A percentile compares a stretch with the other conserved stretches of the same genome.
Conservation (phyloP, 495 filamentous ascomycete species). For the Aspergillus ostianus region DNA sequence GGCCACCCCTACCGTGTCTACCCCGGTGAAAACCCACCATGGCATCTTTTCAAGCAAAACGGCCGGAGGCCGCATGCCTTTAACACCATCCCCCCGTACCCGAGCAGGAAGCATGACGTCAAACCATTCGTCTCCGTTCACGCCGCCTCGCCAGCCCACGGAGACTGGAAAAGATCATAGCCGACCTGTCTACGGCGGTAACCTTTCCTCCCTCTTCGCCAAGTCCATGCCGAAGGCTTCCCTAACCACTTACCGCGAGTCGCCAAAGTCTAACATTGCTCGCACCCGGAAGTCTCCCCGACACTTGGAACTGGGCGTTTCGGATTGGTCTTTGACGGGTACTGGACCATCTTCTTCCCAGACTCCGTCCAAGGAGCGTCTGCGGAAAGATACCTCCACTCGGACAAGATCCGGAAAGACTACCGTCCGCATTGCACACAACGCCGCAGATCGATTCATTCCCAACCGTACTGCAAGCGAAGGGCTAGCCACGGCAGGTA, state of each 20-base stretch:
- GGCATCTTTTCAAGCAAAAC: slow-evolving; percentile 90
- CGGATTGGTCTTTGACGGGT: slow-evolving; percentile 86
- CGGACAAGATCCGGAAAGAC: slow-evolving; percentile 64
- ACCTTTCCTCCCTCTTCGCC: slow-evolving; percentile 71
- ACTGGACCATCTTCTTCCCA: slow-evolving; percentile 66
- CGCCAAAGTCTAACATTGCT: slow-evolving; percentile 94
- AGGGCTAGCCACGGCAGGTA: slow-evolving; percentile 75
- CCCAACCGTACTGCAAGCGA: slow-evolving; percentile 89
- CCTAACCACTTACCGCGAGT: slow-evolving; percentile 55
- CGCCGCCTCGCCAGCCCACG: slow-evolving; percentile 62
- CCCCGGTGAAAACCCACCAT: slow-evolving; percentile 89
- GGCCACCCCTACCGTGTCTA: slow-evolving; percentile 86
- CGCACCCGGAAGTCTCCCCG: slow-evolving; percentile 63
- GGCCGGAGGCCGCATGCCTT: slow-evolving; percentile 88
- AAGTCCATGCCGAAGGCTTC: slow-evolving; percentile 43
- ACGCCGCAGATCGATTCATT: slow-evolving; percentile 91
- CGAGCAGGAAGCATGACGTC: slow-evolving; percentile 48
- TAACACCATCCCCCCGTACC: slow-evolving; percentile 85
- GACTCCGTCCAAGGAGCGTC: slow-evolving; percentile 66
- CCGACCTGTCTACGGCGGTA: slow-evolving; percentile 71
- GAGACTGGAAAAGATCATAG: slow-evolving; percentile 17
- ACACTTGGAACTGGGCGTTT: slow-evolving; percentile 88
- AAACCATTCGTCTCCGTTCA: slow-evolving; percentile 69
- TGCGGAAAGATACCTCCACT: slow-evolving; percentile 59
- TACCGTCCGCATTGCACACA: slow-evolving; percentile 70